Evolutionary conservation across 441 rosid species (phyloP), one percentile per base, ranked within the genome.

Genomic region (Populus trichocarpa): DNA sequence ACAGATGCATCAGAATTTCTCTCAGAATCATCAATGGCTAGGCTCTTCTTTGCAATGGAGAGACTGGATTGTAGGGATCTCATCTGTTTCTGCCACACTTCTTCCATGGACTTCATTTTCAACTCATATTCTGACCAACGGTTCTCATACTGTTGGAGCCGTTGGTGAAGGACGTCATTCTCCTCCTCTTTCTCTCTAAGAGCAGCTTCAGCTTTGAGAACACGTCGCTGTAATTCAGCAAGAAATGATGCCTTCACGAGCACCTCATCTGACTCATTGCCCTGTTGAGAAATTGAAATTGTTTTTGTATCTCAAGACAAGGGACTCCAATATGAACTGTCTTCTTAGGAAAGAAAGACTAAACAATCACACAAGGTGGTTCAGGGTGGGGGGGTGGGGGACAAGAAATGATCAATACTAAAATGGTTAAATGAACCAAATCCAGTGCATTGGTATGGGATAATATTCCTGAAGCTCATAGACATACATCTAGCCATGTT

Each of bases 71-170:
- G 98, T 72, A 96, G 87, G 1, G 99, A 96, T 79, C 98, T 81
- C 99, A 94, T 96, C 87, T 96, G 98, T 79, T 96, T 96, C 80
- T 96, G 99, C 98, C 99, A 94, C 78, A 93, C 93, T 81, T 96
- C 98, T 84, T 96, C 99, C 99, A 96, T 96, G 73, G 99, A 96
- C 83, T 94, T 96, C 99, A 96, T 94, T 85, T 94, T 96, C 68
- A 88, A 81, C 85, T 96, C 98, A 35, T 93, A 94, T 73, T 96
- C 99, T 16, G 95, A 93, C 99, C 99, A 96, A 53, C 98, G 96
- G 83, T 84, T 92, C 84, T 96, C 97, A 26, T 96, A 94, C 75
- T 96, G 99, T 74, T 92, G 98, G 83, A 94, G 92, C 38, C 97
- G 89, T 79, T 96, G 98, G 40, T 92, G 93, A 76, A 96, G 92